Percentiles rank a stretch among this genome's conserved stretches.
Conservation (phyloP, 495 filamentous ascomycete species). For the Hyaloscypha bicolor region DNA sequence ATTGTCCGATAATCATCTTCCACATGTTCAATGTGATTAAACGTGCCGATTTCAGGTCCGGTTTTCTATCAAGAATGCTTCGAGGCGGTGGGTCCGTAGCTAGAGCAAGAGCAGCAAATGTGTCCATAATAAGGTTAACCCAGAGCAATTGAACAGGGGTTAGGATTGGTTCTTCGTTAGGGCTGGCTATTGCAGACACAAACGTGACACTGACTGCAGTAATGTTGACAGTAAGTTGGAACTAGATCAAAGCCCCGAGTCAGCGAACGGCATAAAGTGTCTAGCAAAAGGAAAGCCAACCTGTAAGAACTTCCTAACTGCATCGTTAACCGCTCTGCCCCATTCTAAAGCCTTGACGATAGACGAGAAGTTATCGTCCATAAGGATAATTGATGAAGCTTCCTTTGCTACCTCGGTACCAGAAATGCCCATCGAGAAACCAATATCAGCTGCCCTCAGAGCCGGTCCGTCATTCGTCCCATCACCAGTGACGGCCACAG, state of each 20-base stretch:
- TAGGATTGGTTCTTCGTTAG: slow-evolving; percentile 66
- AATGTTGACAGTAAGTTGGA: slow-evolving; percentile 88
- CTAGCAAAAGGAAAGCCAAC: too few species aligned
- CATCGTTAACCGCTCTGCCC: slow-evolving; percentile 87
- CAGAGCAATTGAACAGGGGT: slow-evolving; percentile 84
- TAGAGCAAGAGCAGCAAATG: slow-evolving; percentile 90
- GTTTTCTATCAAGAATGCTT: slow-evolving; percentile 61
- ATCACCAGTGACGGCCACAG: slow-evolving; percentile 89
- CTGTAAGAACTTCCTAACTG: slow-evolving; percentile 82
- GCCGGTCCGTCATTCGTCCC: slow-evolving; percentile 92
- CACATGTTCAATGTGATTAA: slow-evolving; percentile 83
- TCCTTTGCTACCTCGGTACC: slow-evolving; percentile 94
- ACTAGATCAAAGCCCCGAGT: slow-evolving; percentile 48
- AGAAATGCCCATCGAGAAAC: slow-evolving; percentile 89
- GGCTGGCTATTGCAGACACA: slow-evolving; percentile 70
- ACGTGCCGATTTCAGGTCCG: slow-evolving; percentile 75
- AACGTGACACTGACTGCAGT: slow-evolving; percentile 82
- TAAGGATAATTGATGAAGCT: slow-evolving; percentile 89
- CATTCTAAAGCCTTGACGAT: slow-evolving; percentile 88
- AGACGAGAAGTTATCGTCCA: slow-evolving; percentile 92
- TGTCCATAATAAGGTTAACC: slow-evolving; percentile 91
- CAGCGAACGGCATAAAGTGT: not conserved
- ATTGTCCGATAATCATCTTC: slow-evolving; percentile 92
- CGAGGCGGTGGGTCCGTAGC: slow-evolving; percentile 80
- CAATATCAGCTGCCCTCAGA: slow-evolving; percentile 83